Base-by-base conservation (phyloP, 768 basidiomycete genomes). In the Russula virescens region DNA sequence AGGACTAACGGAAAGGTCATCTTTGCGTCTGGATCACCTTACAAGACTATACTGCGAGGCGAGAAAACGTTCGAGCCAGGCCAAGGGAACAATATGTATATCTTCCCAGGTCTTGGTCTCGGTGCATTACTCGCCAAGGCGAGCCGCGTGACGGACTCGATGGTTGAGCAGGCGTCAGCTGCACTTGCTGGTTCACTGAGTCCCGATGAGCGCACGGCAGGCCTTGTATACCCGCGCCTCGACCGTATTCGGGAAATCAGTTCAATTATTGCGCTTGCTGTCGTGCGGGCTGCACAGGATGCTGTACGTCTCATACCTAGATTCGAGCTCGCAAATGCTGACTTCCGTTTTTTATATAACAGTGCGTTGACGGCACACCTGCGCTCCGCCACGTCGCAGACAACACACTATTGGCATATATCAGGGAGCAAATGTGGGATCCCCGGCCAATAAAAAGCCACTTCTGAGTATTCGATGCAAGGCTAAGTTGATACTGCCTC, bases 31-130 rank as follows among this genome's bases (percentile, higher is more conserved):
- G 94, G 94, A 2, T 90, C 88, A 26, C 94, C 94, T 6, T 97
- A 94, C 82, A 80, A 82, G 19, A 76, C 81, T 53, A 79, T 87
- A 67, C 69, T 75, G 60, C 87, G 78, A 74, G 74, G 79, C 43
- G 86, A 84, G 35, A 77, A 76, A 58, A 80, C 68, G 35, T 76
- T 87, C 66, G 86, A 87, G 67, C 87, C 95, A 0, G 91, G 91
- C 25, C 95, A 97, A 75, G 93, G 94, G 34, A 97, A 96, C 73
- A 98, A 96, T 74, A 94, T 94, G 90, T 90, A 89, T 73, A 87
- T 89, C 70, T 87, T 87, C 80, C 85, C 85, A 42, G 83, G 89
- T 49, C 77, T 92, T 65, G 94, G 91, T 16, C 78, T 93, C 43
- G 91, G 86, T 48, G 79, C 87, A 10, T 88, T 94, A 70, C 78